Percentiles rank a stretch among this genome's conserved stretches.
Conservation (phyloP, 2,329 filamentous ascomycete genomes). For the Paraconiothyrium sp. region DNA sequence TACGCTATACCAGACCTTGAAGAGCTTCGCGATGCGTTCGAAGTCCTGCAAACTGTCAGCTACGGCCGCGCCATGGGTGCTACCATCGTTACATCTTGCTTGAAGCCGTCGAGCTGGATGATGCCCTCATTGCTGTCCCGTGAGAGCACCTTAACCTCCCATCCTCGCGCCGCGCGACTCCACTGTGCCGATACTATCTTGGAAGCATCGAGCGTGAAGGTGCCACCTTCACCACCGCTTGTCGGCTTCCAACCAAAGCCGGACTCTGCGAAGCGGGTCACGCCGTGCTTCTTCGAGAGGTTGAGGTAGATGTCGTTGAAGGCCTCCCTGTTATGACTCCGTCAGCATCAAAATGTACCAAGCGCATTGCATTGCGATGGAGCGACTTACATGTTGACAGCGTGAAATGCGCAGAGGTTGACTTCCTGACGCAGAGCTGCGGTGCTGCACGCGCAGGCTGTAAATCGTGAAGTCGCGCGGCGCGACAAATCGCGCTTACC, state of each 20-base stretch:
- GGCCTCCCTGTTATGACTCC: conserved; percentile 71
- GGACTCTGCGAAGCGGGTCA: conserved; percentile 93
- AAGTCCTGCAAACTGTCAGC: conserved; percentile 70
- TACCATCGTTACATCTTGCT: conserved; percentile 71
- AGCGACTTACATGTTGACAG: conserved; percentile 3
- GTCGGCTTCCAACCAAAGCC: conserved; percentile 95
- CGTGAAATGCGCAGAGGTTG: not conserved
- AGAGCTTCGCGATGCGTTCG: conserved; percentile 88
- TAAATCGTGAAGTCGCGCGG: conserved; percentile 11
- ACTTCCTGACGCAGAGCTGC: conserved; percentile 10
- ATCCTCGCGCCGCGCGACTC: conserved; percentile 92
- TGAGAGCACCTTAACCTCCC: conserved; percentile 90
- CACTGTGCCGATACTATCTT: conserved; percentile 91
- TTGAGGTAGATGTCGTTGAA: conserved; percentile 98
- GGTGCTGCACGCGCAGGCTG: conserved; percentile 3
- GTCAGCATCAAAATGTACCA: not conserved
- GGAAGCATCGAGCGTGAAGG: conserved; percentile 88
- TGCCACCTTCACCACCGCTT: conserved; percentile 75
- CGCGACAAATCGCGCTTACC: conserved; percentile 5
- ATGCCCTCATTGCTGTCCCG: conserved; percentile 75
- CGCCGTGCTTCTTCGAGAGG: conserved; percentile 89
- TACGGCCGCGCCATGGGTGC: not conserved
- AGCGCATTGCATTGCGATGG: not conserved
- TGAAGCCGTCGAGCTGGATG: conserved; percentile 94
- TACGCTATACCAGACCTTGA: conserved; percentile 98